phyloP scores from a whole-genome alignment of 2,329 filamentous ascomycete species.

The Aspergillus pseudoglaucus region DNA sequence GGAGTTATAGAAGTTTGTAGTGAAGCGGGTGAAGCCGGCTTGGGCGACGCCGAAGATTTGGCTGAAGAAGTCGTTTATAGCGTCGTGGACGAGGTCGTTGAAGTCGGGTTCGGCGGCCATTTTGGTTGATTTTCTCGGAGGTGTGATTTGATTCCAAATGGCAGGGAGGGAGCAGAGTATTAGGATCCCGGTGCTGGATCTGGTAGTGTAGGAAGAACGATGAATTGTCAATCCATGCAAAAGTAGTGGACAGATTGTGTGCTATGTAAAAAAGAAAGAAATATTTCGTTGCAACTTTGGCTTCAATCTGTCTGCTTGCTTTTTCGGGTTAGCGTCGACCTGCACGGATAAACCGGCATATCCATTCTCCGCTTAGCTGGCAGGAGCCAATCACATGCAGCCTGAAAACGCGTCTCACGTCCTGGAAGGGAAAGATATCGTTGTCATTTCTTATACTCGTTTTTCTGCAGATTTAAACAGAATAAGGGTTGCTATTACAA shows the following conservation, averaged over 20 bases:
- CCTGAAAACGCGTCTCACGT: neutral
- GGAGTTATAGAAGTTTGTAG: slow-evolving; percentile 36
- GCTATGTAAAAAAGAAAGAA: neutral
- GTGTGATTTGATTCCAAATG: neutral
- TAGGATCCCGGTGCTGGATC: too few relatives aligned
- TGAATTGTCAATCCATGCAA: neutral
- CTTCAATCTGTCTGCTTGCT: slow-evolving; percentile 2
- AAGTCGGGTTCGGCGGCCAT: slow-evolving; percentile 20
- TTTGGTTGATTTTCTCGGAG: slow-evolving; percentile 1
- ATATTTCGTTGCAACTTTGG: neutral
- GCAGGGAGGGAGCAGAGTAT: too few relatives aligned
- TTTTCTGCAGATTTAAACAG: neutral
- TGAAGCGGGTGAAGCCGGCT: slow-evolving; percentile 23
- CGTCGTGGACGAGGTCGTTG: slow-evolving; percentile 18
- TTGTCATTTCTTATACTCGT: neutral
- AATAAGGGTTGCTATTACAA: slow-evolving; percentile 4
- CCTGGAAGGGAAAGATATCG: neutral
- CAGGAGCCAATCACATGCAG: slow-evolving; percentile 7
- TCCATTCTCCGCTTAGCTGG: neutral
- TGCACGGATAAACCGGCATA: slow-evolving; percentile 2
- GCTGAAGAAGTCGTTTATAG: slow-evolving; percentile 24
- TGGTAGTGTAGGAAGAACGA: neutral
- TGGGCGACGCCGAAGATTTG: slow-evolving; percentile 23
- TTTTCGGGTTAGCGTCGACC: slow-evolving; percentile 8
- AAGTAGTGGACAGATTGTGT: neutral